Base-by-base conservation (phyloP, 441 rosid genomes). In the Breynia disticha region DNA sequence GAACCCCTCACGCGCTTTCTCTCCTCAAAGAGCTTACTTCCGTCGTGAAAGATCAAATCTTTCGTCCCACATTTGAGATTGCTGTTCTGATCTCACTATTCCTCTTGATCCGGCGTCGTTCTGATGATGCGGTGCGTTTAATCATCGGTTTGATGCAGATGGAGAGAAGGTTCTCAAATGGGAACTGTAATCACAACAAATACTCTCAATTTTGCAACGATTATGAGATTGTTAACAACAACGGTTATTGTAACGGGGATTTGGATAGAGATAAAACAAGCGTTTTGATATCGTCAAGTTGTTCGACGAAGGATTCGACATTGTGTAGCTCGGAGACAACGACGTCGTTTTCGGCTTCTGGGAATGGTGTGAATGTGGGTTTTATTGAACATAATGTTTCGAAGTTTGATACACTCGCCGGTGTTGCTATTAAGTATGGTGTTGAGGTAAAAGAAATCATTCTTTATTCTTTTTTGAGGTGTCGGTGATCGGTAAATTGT, bases 371-470 rank as follows among this genome's bases (percentile, higher is more conserved):
- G 11, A 21, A 45, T 18, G 46, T 38, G 15, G 66, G 59, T 7
- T 72, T 62, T 47, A 75, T 81, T 28, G 74, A 74, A 55, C 84
- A 79, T 21, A 72, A 55, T 19, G 80, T 81, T 45, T 76, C 87
- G 37, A 79, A 66, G 66, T 57, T 74, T 52, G 87, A 81, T 39
- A 81, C 84, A 42, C 82, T 81, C 38, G 84, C 87, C 46, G 87
- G 87, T 37, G 75, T 81, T 24, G 87, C 87, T 47, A 81, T 81
- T 65, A 81, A 81, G 60, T 81, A 81, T 48, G 87, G 87, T 9
- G 87, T 81, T 41, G 87, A 81, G 87, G 87, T 76, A 55, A 21
- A 55, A 21, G 32, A 16, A 1, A 24, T 48, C 15, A 39, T 24
- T 50, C 18, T n/a, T 3, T 3, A 28, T 37, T 51, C 4, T 41